These are phyloP conservation scores for Glomus cerebriforme DNA, from an alignment of 192 early-diverging fungal genomes.

Conservation along the genomic window DNA sequence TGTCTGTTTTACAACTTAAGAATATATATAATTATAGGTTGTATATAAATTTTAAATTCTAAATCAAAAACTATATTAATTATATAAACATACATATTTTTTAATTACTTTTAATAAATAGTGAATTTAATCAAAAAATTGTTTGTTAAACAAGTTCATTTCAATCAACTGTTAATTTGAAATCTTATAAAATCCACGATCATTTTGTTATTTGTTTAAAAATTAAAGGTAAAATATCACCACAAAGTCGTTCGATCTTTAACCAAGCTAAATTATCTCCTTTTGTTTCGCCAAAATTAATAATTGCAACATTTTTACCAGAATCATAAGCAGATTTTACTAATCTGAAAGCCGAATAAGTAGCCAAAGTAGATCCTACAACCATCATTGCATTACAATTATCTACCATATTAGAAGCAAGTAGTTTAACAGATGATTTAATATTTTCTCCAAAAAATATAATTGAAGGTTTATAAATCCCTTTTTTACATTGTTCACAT, in stretches of 20 bases:
- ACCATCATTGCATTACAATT: constrained; percentile 66
- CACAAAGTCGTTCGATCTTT: constrained; percentile 8
- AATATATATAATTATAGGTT: too few relatives aligned
- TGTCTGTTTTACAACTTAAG: too few relatives aligned
- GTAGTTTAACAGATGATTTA: constrained; percentile 47
- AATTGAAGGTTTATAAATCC: constrained; percentile 74
- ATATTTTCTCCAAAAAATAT: constrained; percentile 94
- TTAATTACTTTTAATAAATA: too few relatives aligned
- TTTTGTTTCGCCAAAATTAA: constrained; percentile 78
- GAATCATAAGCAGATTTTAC: constrained; percentile 62
- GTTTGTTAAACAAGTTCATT: too few relatives aligned
- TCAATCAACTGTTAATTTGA: too few relatives aligned
- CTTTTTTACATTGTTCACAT: constrained; percentile 64
- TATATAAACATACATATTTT: too few relatives aligned
- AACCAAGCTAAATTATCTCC: constrained; percentile 61
- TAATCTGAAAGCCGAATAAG: constrained; percentile 82
- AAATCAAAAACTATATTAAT: too few relatives aligned
- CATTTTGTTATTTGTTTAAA: background rate
- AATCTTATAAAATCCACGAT: too few relatives aligned
- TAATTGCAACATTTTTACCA: constrained; percentile 62
- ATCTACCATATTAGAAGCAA: constrained; percentile 61
- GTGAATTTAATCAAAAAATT: too few relatives aligned
- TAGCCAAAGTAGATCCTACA: constrained; percentile 79
- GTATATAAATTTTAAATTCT: too few relatives aligned
- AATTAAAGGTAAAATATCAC: constrained; percentile 11